Evolutionary conservation across 2,329 filamentous ascomycete genomes (phyloP).

Genomic region (Daldinia sp.): DNA sequence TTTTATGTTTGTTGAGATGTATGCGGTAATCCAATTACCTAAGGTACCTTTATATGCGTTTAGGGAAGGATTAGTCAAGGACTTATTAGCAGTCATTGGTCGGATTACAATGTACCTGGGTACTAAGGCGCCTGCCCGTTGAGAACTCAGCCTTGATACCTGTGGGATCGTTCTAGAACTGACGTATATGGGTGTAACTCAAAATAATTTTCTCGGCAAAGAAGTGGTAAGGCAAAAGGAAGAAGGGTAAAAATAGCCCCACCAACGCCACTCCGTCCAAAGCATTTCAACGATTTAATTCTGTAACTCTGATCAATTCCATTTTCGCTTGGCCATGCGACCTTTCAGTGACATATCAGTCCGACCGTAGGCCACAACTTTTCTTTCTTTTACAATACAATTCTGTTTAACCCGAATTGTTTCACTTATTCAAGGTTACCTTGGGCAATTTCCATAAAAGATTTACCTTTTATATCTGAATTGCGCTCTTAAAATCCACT

Average conservation of each 20-base stretch:
- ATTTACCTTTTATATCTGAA: neutral
- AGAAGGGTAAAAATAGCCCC: slow-evolving; percentile 29
- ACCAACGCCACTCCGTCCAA: slow-evolving; percentile 30
- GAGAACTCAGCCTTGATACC: slow-evolving; percentile 16
- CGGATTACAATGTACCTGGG: neutral
- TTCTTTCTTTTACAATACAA: slow-evolving; percentile 1
- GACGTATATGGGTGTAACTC: slow-evolving; percentile 30
- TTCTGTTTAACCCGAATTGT: neutral
- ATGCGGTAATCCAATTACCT: too few relatives aligned
- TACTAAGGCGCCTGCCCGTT: neutral
- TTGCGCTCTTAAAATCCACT: neutral
- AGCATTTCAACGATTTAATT: slow-evolving; percentile 33
- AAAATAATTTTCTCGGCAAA: slow-evolving; percentile 15
- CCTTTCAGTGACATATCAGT: slow-evolving; percentile 15
- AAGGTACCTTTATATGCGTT: neutral
- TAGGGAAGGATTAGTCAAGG: neutral
- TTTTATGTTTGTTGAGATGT: too few relatives aligned
- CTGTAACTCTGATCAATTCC: slow-evolving; percentile 26
- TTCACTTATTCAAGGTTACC: too few relatives aligned
- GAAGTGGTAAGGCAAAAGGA: slow-evolving; percentile 9
- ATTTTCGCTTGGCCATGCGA: slow-evolving; percentile 10
- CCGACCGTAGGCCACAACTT: slow-evolving; percentile 6
- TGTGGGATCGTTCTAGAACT: slow-evolving; percentile 24
- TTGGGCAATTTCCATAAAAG: neutral
- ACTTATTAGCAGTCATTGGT: slow-evolving; percentile 13